Percentiles rank a stretch among this genome's conserved stretches.
Conservation (phyloP, 306 rosid genomes). For the Rosa persica region DNA sequence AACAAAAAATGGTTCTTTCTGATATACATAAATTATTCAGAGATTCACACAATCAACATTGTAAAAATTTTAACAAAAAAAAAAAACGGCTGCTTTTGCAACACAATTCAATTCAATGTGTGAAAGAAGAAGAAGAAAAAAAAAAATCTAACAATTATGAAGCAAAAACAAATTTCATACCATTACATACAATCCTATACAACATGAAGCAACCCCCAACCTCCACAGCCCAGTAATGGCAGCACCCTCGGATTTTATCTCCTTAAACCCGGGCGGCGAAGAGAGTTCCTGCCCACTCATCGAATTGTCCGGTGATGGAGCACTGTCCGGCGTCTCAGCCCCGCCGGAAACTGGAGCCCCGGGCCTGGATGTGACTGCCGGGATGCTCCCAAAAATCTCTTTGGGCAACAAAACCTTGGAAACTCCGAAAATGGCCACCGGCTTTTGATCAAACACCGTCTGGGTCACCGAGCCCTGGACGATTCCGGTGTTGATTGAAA, state of each 20-base stretch:
- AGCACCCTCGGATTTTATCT: conserved; percentile 45
- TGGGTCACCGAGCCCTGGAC: conserved; percentile 75
- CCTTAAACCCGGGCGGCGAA: conserved; percentile 68
- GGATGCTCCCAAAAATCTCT: conserved; percentile 72
- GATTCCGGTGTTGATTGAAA: conserved; percentile 79
- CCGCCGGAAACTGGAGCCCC: conserved; percentile 17
- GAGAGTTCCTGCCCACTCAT: conserved; percentile 52
- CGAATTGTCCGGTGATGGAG: conserved; percentile 55
- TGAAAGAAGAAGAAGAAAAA: conserved; percentile 7
- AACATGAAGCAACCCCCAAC: conserved; percentile 44
- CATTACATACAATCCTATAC: conserved; percentile 75
- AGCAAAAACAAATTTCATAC: conserved; percentile 63
- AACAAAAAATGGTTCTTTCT: conserved; percentile 28
- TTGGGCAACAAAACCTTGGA: conserved; percentile 78
- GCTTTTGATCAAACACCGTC: conserved; percentile 91
- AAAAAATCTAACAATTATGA: conserved; percentile 24
- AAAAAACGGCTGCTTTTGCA: conserved; percentile 23
- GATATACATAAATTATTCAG: conserved; percentile 34
- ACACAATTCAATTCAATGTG: conserved; percentile 36
- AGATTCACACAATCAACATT: conserved; percentile 37
- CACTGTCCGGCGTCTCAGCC: conserved; percentile 42
- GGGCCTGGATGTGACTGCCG: conserved; percentile 38
- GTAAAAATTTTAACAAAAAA: conserved; percentile 17
- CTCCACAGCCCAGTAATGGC: conserved; percentile 28
- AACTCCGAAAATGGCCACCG: conserved; percentile 89